Conservation (phyloP, 2,329 filamentous ascomycete species). For the Phyllosticta capitalensis region DNA sequence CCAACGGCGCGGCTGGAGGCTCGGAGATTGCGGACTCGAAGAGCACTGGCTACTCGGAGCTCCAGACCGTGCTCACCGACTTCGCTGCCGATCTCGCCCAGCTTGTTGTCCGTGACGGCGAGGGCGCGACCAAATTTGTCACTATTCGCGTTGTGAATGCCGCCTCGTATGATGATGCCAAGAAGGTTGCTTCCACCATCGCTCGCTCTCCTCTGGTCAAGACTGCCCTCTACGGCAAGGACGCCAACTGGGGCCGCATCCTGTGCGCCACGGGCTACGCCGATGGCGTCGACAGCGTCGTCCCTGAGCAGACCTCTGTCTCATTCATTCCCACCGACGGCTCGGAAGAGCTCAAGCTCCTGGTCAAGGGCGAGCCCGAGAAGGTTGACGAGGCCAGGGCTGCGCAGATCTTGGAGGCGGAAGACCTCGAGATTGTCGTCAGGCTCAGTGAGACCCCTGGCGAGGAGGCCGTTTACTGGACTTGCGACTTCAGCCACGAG, state of each 20-base stretch:
- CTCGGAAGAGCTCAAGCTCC: conserved; percentile 63
- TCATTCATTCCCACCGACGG: conserved; percentile 71
- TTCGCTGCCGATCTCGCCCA: conserved; percentile 82
- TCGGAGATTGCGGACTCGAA: conserved; percentile 47
- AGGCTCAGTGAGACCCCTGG: conserved; percentile 54
- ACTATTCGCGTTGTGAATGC: conserved; percentile 77
- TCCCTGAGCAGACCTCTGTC: conserved; percentile 63
- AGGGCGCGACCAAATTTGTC: conserved; percentile 97
- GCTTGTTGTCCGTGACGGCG: conserved; percentile 89
- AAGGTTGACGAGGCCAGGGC: conserved; percentile 67
- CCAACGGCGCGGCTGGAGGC: conserved; percentile 84
- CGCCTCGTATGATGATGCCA: conserved; percentile 58
- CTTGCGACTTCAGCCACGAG: conserved; percentile 79
- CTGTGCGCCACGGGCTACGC: conserved; percentile 87
- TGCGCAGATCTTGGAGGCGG: conserved; percentile 65
- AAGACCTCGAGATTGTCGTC: conserved; percentile 70
- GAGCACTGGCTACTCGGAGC: conserved; percentile 50
- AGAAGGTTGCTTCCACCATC: conserved; percentile 76
- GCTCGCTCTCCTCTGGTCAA: conserved; percentile 90
- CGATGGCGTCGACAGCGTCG: conserved; percentile 53
- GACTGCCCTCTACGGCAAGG: conserved; percentile 91
- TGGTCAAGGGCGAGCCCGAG: conserved; percentile 74
- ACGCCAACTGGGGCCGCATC: conserved; percentile 98
- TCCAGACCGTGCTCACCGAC: conserved; percentile 60
- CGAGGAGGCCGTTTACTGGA: conserved; percentile 67